Conservation (phyloP, 1,139 yeast species). For the Kurtzmaniella quercitrusa region DNA sequence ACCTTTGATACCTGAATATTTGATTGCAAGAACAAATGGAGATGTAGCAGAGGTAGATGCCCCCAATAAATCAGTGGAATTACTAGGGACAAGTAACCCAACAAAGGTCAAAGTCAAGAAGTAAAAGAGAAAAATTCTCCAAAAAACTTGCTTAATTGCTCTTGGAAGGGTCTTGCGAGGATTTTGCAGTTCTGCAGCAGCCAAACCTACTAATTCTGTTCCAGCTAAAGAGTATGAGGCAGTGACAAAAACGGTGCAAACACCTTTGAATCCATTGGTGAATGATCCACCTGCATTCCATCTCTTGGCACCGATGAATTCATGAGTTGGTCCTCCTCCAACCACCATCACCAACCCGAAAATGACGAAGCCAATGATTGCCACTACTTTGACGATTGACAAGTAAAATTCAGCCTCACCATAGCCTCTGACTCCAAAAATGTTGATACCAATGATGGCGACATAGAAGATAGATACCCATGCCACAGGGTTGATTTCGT, state of each 20-base stretch:
- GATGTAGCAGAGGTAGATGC: conserved; percentile 32
- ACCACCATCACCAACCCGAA: conserved; percentile 57
- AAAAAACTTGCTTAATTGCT: conserved; percentile 41
- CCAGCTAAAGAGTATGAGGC: conserved; percentile 42
- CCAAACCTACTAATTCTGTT: conserved; percentile 47
- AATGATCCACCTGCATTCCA: conserved; percentile 61
- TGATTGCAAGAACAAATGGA: conserved; percentile 58
- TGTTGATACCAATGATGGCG: conserved; percentile 50
- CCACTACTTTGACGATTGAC: conserved; percentile 54
- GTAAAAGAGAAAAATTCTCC: conserved; percentile 41
- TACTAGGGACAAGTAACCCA: conserved; percentile 34
- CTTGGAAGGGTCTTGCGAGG: conserved; percentile 35
- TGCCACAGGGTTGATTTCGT: conserved; percentile 57
- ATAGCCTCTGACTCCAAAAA: conserved; percentile 69
- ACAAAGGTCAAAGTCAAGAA: conserved; percentile 35
- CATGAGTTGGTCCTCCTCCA: conserved; percentile 65
- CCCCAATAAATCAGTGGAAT: conserved; percentile 29
- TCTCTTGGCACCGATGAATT: conserved; percentile 58
- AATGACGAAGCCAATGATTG: conserved; percentile 62
- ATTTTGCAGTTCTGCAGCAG: conserved; percentile 35
- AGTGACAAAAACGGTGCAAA: conserved; percentile 37
- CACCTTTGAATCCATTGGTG: conserved; percentile 40
- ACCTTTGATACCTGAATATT: conserved; percentile 45
- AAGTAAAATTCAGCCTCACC: conserved; percentile 72
- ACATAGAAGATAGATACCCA: conserved; percentile 62